These are phyloP conservation scores for Serendipita sp. DNA, from an alignment of 768 basidiomycete species.

Conservation along the genomic window DNA sequence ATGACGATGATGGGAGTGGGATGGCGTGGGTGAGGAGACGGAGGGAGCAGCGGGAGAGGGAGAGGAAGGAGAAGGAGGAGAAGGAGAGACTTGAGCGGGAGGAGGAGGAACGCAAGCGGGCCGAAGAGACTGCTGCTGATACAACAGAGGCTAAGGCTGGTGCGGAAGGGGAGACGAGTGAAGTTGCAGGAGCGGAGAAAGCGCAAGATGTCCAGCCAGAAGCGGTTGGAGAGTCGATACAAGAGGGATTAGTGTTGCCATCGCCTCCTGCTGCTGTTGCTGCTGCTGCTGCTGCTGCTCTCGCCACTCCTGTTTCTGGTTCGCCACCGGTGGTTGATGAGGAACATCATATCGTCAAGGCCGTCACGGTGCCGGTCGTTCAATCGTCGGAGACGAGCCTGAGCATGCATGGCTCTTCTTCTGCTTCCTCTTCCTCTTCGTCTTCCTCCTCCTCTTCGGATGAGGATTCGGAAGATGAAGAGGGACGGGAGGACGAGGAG, in stretches of 20 bases:
- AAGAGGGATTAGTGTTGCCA: too few species aligned
- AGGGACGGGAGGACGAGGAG: neutral
- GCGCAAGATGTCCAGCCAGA: too few species aligned
- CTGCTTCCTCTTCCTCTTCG: too few species aligned
- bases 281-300: too few species aligned
- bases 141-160: too few species aligned
- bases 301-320: neutral
- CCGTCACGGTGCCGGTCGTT: neutral
- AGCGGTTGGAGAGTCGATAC: too few species aligned
- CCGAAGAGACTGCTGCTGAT: too few species aligned
- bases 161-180: too few species aligned
- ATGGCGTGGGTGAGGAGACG: slow-evolving; percentile 65
- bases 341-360: slow-evolving; percentile 5
- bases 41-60: slow-evolving; percentile 36
- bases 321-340: neutral
- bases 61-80: slow-evolving; percentile 36
- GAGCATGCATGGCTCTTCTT: neutral
- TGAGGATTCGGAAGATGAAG: slow-evolving; percentile 4
- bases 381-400: neutral
- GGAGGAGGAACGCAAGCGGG: slow-evolving; percentile 11
- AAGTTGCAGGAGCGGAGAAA: too few species aligned
- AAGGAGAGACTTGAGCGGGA: slow-evolving; percentile 30
- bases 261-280: too few species aligned
- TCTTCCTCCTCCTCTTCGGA: neutral
- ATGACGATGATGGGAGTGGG: slow-evolving; percentile 72